Evolutionary conservation across 441 rosid genomes (phyloP), one percentile per base, ranked within the genome.

Genomic region (Gossypium schwendimanii): DNA sequence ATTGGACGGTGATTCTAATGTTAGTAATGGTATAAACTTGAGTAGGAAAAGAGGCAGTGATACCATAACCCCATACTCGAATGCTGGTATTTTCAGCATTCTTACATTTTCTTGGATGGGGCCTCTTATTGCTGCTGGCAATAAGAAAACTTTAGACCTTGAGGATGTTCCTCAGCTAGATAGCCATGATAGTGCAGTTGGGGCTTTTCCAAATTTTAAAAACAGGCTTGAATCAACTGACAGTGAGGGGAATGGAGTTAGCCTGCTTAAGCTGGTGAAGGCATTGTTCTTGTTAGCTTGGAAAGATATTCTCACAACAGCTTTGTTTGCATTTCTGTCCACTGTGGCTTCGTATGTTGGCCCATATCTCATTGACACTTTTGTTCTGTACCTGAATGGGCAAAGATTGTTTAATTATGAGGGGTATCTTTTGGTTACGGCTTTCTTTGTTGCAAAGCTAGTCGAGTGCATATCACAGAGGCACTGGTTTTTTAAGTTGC

Each of bases 91-190:
- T 60, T 77, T 89, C 67, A 85, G 88, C 64, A 62, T 81, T 66
- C 73, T 87, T 53, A 85, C 89, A 28, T 90, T 94, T 87, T 85
- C 94, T 54, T 92, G 96, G 97, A 77, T 89, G 84, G 82, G 83
- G 71, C 84, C 89, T 73, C 75, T 92, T 28, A 78, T 94, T 79
- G 84, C 87, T 24, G 50, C 69, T 59, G 98, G 97, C 63, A 89
- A 90, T 63, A 91, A 86, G 87, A 92, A 90, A 82, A 70, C 85
- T 45, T 78, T 92, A 76, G 91, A 90, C 87, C 87, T 81, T 20
- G 85, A 89, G 65, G 97, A 94, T 80, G 92, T 92, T 73, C 94
- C 98, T 79, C 93, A 91, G 76, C 88, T 94, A 64, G 83, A 85
- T 72, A 68, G 59, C 53, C 50, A 45, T 47, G 93, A 90, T 75